Percentiles rank a stretch among this genome's conserved stretches.
These are phyloP conservation scores for Termitomyces sp. DNA, from an alignment of 768 basidiomycete genomes.

Conservation along the genomic window DNA sequence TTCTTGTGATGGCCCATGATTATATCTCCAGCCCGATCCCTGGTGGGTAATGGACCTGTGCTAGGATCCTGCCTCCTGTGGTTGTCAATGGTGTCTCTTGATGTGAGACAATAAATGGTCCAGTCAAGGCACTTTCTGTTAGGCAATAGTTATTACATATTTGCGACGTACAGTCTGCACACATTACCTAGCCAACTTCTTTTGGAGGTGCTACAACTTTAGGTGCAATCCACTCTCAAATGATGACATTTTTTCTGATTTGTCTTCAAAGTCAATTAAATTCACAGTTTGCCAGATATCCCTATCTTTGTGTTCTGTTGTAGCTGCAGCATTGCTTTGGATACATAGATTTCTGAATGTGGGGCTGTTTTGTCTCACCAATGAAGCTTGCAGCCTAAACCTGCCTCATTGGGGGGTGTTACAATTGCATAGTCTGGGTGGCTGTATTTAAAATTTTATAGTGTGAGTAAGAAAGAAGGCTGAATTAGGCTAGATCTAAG, in stretches of 20 bases:
- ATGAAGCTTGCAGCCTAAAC: too few species aligned
- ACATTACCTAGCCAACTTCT: not conserved
- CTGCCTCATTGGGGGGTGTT: too few species aligned
- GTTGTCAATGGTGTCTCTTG: not conserved
- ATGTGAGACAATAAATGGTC: conserved; percentile 23
- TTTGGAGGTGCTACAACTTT: not conserved
- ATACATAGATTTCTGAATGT: too few species aligned
- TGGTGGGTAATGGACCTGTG: not conserved
- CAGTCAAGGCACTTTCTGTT: not conserved
- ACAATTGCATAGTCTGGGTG: too few species aligned
- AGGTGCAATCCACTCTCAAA: not conserved
- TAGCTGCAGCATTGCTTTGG: too few species aligned
- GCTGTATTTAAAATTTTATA: too few species aligned
- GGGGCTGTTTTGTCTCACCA: too few species aligned
- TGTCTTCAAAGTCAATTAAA: not conserved
- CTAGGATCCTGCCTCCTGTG: not conserved
- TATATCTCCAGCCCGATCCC: not conserved
- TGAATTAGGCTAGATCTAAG: too few species aligned
- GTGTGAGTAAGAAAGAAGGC: too few species aligned
- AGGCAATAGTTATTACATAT: not conserved
- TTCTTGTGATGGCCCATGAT: not conserved
- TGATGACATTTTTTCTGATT: not conserved
- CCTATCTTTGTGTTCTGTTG: too few species aligned
- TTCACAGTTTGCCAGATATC: too few species aligned
- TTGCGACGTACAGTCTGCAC: not conserved